These are phyloP conservation scores for Pseudopithomyces chartarum DNA, from an alignment of 2,329 filamentous ascomycete genomes.

Conservation along the genomic window DNA sequence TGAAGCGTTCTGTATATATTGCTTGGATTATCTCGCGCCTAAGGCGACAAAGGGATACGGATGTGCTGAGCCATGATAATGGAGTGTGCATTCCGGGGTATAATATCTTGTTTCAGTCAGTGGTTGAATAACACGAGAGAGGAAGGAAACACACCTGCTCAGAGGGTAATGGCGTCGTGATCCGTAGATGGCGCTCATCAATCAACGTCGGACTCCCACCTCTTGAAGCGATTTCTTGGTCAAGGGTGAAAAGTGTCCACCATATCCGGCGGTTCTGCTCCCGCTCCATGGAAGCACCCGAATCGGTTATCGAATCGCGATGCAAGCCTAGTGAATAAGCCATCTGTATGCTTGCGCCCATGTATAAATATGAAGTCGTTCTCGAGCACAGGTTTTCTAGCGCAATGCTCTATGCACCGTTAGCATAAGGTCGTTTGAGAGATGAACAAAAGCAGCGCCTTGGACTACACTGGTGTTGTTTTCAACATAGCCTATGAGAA, in stretches of 20 bases:
- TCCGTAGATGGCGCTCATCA: constrained; percentile 38
- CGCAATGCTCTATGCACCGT: constrained; percentile 33
- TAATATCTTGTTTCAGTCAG: constrained; percentile 26
- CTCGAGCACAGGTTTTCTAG: constrained; percentile 42
- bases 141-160: constrained; percentile 31
- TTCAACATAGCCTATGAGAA: neutral
- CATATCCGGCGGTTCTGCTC: constrained; percentile 44
- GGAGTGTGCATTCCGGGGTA: constrained; percentile 43
- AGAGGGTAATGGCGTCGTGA: constrained; percentile 37
- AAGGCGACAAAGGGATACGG: constrained; percentile 35
- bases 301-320: constrained; percentile 38
- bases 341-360: constrained; percentile 43
- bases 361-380: constrained; percentile 43
- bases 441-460: neutral
- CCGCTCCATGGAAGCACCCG: constrained; percentile 31
- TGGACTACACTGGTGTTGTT: neutral
- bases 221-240: constrained; percentile 43
- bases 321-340: constrained; percentile 44
- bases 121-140: neutral
- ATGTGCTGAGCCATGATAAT: constrained; percentile 37
- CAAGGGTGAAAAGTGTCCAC: constrained; percentile 44
- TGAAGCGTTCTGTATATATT: constrained; percentile 39
- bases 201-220: constrained; percentile 42
- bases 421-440: constrained; percentile 4
- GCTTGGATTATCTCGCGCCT: constrained; percentile 42